Evolutionary conservation across 345 rosid species (phyloP), one percentile per base, ranked within the genome.

Genomic region (Euphorbia tirucalli): DNA sequence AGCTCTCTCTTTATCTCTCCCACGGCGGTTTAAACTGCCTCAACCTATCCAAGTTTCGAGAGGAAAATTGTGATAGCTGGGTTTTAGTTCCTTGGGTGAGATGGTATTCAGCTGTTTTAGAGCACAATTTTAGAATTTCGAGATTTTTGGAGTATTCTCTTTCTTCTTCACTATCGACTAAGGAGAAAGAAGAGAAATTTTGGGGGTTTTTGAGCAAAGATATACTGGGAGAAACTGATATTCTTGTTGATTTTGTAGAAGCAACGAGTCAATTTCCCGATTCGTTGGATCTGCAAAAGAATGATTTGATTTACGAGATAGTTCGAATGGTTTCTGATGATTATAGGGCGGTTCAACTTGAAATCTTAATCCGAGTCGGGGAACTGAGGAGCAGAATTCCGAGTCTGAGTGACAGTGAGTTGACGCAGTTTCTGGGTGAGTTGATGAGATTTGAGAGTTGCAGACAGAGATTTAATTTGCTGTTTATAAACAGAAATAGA

Each of bases 21-120:
- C 56, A 32, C 44, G 86, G 88, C 3, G 88, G 91, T 13, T 70
- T 76, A 35, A 80, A 84, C 59, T 85, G 77, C 32, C 84, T 87
- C 2, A 85, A 85, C 57, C n/a, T 85, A 4, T 80, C 84, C 4
- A 68, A 5, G 68, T 89, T 87, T 60, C 74, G 77, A 2, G 86
- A 78, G 43, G 48, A 31, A 44, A 43, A 78, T 73, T 39, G 85
- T 10, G 86, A 83, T 50, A 57, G 76, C 19, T 44, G 56, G 74
- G 85, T 77, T 49, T 27, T 79, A 55, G 84, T 90, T 6, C 49
- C 84, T 0, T 89, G 91, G 93, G 88, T 81, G 31, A 80, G 87
- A 66, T 89, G 93, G 89, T 84, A 87, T 70, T 86, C 93, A 0
- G 75, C 69, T n/a, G 73, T 73, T 24, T 21, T 89, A 72, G 88